Evolutionary conservation across 345 rosid genomes (phyloP).

Genomic region (Erucastrum elatum): DNA sequence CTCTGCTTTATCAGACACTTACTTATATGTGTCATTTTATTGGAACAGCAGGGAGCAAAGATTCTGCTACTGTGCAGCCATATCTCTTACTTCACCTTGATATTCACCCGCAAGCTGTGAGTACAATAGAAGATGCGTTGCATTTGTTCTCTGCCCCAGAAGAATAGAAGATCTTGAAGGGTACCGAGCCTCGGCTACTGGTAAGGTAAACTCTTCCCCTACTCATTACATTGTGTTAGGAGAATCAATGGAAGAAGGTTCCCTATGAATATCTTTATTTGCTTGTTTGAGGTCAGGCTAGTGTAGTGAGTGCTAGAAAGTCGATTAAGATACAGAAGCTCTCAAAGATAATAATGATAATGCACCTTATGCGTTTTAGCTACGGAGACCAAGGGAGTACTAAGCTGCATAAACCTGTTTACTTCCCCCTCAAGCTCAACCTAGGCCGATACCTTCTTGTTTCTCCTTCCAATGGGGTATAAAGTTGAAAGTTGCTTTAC

Average conservation of each 20-base stretch:
- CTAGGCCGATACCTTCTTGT: conserved; percentile 67
- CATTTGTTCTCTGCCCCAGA: conserved; percentile 74
- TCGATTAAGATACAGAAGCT: conserved; percentile 75
- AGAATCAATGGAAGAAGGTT: background rate
- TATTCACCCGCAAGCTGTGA: conserved; percentile 71
- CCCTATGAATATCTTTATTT: background rate
- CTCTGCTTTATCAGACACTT: background rate
- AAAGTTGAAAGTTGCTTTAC: background rate
- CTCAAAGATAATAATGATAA: conserved; percentile 73
- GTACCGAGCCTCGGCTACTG: conserved; percentile 70
- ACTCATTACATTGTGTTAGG: too few species aligned
- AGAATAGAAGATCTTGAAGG: conserved; percentile 63
- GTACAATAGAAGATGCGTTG: conserved; percentile 78
- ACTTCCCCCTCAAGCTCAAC: conserved; percentile 75
- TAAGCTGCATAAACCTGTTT: conserved; percentile 78
- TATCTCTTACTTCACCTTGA: conserved; percentile 88
- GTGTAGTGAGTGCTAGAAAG: conserved; percentile 81
- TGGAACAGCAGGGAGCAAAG: conserved; percentile 59
- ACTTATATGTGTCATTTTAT: conserved; percentile 3
- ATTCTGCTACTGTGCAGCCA: conserved; percentile 85
- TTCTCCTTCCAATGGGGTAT: conserved; percentile 68
- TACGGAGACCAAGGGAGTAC: conserved; percentile 94
- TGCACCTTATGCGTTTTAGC: conserved; percentile 92
- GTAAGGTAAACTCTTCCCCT: conserved; percentile 56
- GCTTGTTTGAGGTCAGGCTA: conserved; percentile 51